Conservation (phyloP, 208 protist genomes). For the Trypanosoma lewisi region DNA sequence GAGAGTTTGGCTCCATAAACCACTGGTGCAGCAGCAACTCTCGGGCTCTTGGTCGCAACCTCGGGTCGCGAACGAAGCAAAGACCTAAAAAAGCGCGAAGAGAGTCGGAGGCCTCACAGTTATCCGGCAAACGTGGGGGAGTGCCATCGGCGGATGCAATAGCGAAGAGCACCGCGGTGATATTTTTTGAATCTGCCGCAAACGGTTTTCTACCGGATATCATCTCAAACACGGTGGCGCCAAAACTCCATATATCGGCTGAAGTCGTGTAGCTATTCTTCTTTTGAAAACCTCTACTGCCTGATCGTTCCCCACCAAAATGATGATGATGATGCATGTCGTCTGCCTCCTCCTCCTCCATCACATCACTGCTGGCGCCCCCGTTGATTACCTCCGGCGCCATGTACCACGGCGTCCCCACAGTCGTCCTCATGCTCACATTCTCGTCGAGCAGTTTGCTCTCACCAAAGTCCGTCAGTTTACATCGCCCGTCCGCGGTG, state of each 20-base stretch:
- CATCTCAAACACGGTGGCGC: slow-evolving; percentile 87
- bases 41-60: slow-evolving; percentile 50
- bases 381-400: slow-evolving; percentile 87
- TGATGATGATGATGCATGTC: no score
- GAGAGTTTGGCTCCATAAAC: slow-evolving; percentile 28
- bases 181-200: slow-evolving; percentile 50
- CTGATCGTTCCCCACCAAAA: no score
- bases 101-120: slow-evolving; percentile 36
- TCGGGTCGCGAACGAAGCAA: slow-evolving; percentile 71
- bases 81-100: slow-evolving; percentile 69
- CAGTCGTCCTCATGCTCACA: slow-evolving; percentile 60
- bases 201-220: slow-evolving; percentile 74
- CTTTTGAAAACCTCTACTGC: slow-evolving; percentile 10
- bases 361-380: slow-evolving; percentile 42
- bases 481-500: slow-evolving; percentile 75
- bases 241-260: slow-evolving; percentile 86
- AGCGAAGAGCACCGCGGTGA: slow-evolving; percentile 65
- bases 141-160: slow-evolving; percentile 49
- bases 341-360: slow-evolving; percentile 9
- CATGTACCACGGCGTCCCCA: slow-evolving; percentile 93
- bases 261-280: slow-evolving; percentile 62
- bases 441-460: slow-evolving; percentile 55
- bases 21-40: slow-evolving; percentile 72
- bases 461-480: slow-evolving; percentile 89
- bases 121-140: slow-evolving; percentile 51